Evolutionary conservation across 2,329 filamentous ascomycete genomes (phyloP), one percentile per base, ranked within the genome.

Genomic region (Geosmithia flava): DNA sequence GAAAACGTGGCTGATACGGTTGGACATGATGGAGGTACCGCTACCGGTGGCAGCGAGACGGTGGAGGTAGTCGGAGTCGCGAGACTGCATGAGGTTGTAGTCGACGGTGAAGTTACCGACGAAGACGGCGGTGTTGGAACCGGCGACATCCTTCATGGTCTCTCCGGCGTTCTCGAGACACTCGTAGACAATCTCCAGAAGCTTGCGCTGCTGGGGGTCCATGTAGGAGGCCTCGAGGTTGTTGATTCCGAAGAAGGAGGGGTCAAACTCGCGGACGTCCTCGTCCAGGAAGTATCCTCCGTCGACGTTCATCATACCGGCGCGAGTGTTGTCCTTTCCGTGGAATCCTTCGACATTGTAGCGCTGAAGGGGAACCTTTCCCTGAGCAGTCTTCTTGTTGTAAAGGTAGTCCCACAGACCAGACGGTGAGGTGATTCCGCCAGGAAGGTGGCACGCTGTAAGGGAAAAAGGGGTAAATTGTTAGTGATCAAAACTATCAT

Each of bases 161-260:
- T 54, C 13, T 1, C 56, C 55, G 0, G 55, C 54, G 8, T 51
- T 54, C 23, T 57, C 54, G 3, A 57, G 29, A 4, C 53, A 49
- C 20, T 58, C 56, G 20, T 50, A 57, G 7, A 50, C 49, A 0
- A 55, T 49, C 39, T 58, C 54, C 3, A 58, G 48, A 15, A 55
- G 20, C n/a, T 55, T 52, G 7, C 56, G 48, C 46, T 58, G 56
- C 17, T 47, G 44, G 3, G 51, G 49, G 37, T 53, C 52, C 45
- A 51, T 50, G 16, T 45, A n/a, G 6, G 19, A 40, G 4, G 46
- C 52, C n/a, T 53, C 52, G 2, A 17, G 13, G 15, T 29, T 40
- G 13, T 29, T 44, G 41, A 52, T 49, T 20, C 48, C 47, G 39
- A 53, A 53, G 46, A 53, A 52, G 10, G n/a, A 13, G 44, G 48